phyloP scores from a whole-genome alignment of 2,329 filamentous ascomycete species.

The Stachybotrys echinatus region DNA sequence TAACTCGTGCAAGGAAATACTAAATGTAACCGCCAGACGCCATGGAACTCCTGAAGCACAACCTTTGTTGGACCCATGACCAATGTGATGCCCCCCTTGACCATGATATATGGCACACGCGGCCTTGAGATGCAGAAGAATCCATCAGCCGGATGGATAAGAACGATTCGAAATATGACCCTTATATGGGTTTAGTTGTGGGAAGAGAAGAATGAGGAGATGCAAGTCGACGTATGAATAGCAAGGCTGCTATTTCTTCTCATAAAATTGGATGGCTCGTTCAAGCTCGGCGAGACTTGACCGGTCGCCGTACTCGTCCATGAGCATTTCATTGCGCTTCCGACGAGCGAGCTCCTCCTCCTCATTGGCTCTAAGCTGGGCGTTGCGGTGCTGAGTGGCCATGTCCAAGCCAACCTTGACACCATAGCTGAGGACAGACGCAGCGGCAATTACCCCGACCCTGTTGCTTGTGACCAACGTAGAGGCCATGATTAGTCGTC shows the following conservation, averaged over 20 bases:
- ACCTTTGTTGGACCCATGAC: too few species aligned
- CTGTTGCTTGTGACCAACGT: not conserved
- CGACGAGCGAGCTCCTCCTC: slow-evolving; percentile 24
- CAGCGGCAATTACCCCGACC: not conserved
- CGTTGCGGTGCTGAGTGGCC: slow-evolving; percentile 17
- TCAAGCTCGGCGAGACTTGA: slow-evolving; percentile 43
- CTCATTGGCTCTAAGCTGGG: slow-evolving; percentile 24
- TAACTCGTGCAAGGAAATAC: too few species aligned
- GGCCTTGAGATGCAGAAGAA: too few species aligned
- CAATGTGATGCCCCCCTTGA: too few species aligned
- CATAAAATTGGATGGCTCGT: slow-evolving; percentile 41
- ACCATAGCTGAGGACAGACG: slow-evolving; percentile 25
- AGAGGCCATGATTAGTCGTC: not conserved
- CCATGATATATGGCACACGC: too few species aligned
- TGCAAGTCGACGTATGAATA: not conserved
- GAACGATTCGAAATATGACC: too few species aligned
- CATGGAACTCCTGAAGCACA: too few species aligned
- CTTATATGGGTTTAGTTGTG: too few species aligned
- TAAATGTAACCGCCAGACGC: too few species aligned
- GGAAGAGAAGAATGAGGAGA: too few species aligned
- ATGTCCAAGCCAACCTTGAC: slow-evolving; percentile 25
- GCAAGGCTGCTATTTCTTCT: slow-evolving; percentile 21
- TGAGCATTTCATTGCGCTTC: slow-evolving; percentile 34
- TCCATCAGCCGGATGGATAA: too few species aligned
- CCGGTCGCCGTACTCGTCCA: slow-evolving; percentile 46